These are phyloP conservation scores for Dissoconium aciculare DNA, from an alignment of 2,329 filamentous ascomycete genomes.

Conservation along the genomic window DNA sequence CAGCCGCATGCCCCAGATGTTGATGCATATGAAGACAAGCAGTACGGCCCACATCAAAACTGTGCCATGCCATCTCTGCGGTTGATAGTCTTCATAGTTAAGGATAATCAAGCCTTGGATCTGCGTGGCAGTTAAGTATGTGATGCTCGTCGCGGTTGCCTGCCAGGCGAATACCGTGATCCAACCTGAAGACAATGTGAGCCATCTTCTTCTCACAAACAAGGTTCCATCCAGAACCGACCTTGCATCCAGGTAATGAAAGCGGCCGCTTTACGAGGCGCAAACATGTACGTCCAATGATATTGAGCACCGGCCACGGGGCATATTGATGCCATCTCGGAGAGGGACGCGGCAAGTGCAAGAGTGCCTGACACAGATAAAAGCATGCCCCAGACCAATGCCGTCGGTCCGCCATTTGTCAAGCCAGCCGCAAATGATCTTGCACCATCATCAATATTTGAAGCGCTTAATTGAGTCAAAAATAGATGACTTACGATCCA, in stretches of 20 bases:
- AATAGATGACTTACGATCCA: conserved; percentile 2
- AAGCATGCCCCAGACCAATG: neutral
- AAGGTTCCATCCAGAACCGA: conserved; percentile 4
- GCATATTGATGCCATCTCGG: conserved; percentile 24
- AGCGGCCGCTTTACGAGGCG: conserved; percentile 25
- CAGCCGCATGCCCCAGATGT: conserved; percentile 29
- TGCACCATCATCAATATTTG: conserved; percentile 1
- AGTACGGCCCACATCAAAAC: conserved; percentile 34
- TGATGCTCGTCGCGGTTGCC: conserved; percentile 4
- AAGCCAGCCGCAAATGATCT: neutral
- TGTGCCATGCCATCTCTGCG: conserved; percentile 33
- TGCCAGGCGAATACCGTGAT: conserved; percentile 12
- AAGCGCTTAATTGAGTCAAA: neutral
- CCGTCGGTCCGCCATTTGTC: neutral
- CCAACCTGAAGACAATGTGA: conserved; percentile 9
- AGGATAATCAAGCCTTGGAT: conserved; percentile 13
- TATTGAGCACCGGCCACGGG: conserved; percentile 20
- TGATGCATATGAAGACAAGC: conserved; percentile 26
- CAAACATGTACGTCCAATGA: conserved; percentile 26
- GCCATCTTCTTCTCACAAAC: no score
- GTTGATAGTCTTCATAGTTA: conserved; percentile 4
- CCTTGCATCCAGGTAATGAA: conserved; percentile 27
- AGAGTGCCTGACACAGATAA: neutral
- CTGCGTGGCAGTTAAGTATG: conserved; percentile 8
- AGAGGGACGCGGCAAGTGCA: conserved; percentile 11